A percentile compares a stretch with the other conserved stretches of the same genome.
phyloP scores from a whole-genome alignment of 73 alveolate genomes.

The Paramecium bursaria region DNA sequence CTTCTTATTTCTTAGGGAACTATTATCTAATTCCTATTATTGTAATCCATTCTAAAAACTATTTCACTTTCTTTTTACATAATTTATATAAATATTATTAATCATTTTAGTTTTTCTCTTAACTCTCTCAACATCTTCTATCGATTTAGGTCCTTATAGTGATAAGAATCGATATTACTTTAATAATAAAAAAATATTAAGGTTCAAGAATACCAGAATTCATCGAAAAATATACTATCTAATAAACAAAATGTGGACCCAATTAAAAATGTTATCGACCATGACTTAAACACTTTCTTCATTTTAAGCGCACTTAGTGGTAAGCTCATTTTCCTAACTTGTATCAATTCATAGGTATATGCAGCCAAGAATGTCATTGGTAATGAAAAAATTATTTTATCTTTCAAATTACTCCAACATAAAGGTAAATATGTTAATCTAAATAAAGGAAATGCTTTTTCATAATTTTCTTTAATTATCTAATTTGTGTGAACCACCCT shows the following conservation, averaged over 20 bases:
- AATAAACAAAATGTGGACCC: conserved; percentile 28
- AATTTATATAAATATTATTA: too few relatives aligned
- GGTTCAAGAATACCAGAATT: conserved; percentile 19
- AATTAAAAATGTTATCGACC: not conserved
- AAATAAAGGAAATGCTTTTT: conserved; percentile 6
- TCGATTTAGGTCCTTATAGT: not conserved
- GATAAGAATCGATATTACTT: conserved; percentile 45
- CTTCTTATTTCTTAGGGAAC: too few relatives aligned
- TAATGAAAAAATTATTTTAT: conserved; percentile 27
- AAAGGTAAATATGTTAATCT: conserved; percentile 31
- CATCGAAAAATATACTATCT: conserved; percentile 49
- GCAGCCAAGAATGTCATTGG: conserved; percentile 63
- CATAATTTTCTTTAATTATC: not conserved
- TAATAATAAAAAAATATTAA: not conserved
- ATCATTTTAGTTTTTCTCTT: conserved; percentile 10
- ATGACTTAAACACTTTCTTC: not conserved
- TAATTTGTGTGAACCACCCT: not conserved
- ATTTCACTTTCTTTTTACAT: too few relatives aligned
- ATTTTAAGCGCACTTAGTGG: conserved; percentile 11
- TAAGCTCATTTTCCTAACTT: not conserved
- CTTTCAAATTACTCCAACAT: conserved; percentile 60
- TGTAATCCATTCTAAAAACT: too few relatives aligned
- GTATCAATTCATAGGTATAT: conserved; percentile 47
- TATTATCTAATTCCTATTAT: too few relatives aligned
- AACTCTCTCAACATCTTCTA: conserved; percentile 25